These are phyloP conservation scores for Melampsora americana DNA, from an alignment of 1,284 basidiomycete genomes.

Conservation along the genomic window DNA sequence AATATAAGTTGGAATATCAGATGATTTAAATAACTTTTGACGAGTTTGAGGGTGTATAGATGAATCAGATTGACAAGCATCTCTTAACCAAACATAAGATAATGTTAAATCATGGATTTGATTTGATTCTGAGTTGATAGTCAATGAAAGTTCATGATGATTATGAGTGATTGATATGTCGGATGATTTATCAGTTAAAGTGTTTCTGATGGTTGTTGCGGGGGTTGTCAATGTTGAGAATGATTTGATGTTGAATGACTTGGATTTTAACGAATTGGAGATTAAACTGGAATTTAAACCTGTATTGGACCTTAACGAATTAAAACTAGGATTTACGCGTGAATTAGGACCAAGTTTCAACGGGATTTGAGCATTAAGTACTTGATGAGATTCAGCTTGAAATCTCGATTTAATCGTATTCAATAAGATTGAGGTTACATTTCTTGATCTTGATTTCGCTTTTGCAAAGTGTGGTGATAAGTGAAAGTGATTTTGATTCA, in stretches of 20 bases:
- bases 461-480: too few relatives aligned
- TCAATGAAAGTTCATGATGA: constrained; percentile 5
- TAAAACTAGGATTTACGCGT: too few relatives aligned
- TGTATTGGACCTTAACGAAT: too few relatives aligned
- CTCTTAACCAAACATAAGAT: constrained; percentile 58
- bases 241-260: neutral
- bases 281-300: neutral
- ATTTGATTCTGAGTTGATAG: constrained; percentile 17
- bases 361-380: too few relatives aligned
- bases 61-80: constrained; percentile 61
- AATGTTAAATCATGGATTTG: constrained; percentile 20
- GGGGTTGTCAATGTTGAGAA: neutral
- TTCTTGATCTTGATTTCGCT: too few relatives aligned
- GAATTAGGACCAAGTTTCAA: too few relatives aligned
- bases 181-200: neutral
- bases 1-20: constrained; percentile 57
- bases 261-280: neutral
- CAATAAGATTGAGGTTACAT: too few relatives aligned
- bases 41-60: constrained; percentile 70
- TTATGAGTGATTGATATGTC: neutral
- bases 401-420: too few relatives aligned
- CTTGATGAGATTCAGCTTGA: too few relatives aligned
- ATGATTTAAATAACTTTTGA: constrained; percentile 73
- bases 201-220: neutral
- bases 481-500: too few relatives aligned